Base-by-base conservation (phyloP, 345 rosid species). In the Acer negundo region DNA sequence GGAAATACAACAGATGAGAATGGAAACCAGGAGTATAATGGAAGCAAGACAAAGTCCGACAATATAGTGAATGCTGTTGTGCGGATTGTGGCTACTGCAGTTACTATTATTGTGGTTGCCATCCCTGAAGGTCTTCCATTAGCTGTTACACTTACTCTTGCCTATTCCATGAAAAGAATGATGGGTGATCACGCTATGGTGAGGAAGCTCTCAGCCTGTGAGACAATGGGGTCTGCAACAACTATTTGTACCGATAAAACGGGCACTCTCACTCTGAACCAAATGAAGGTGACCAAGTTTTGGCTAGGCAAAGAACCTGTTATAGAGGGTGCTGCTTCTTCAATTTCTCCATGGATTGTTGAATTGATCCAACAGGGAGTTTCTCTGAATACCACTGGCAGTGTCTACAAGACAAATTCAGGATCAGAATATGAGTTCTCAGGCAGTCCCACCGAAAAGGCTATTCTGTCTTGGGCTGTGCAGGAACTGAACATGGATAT, bases 151-250 rank as follows among this genome's bases (percentile, higher is more conserved):
- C 73, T 94, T 0, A 92, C 97, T 2, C 86, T 94, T 1, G 97
- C 96, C 1, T 94, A 90, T 77, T 92, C 95, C 0, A 88, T 94
- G 95, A 92, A 91, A 85, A 84, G 88, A 38, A 94, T 92, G 95
- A 92, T 92, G 94, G 78, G 70, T 19, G 94, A 90, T 84, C 86
- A 92, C 55, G 96, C 96, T n/a, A 90, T 91, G 95, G 98, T 92
- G 49, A 82, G 94, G 51, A 90, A 90, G 83, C 88, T 91, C 19
- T 81, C 95, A 0, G 93, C 98, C 3, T 93, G 97, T 35, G 98
- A 94, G 77, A 92, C 96, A 2, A 94, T 94, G 93, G 94, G 97
- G n/a, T 94, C 94, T 9, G 94, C 96, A 1, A 89, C 95, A 3
- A 82, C 81, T 11, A 89, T 94, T 0, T 92, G 96, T 69, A 94